phyloP scores from a whole-genome alignment of 1,139 yeast genomes.

The Arxiozyma telluris region DNA sequence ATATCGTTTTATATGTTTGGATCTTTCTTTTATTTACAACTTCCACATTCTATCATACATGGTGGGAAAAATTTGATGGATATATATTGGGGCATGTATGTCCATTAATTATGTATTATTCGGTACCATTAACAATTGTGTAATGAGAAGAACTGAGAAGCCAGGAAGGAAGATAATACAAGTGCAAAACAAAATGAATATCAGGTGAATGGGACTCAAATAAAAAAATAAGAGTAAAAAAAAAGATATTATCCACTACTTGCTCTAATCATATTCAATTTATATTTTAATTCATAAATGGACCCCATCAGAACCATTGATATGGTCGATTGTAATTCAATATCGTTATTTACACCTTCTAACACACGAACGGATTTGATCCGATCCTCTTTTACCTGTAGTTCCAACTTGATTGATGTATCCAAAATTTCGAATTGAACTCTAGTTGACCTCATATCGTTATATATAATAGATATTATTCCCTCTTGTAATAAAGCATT shows the following conservation, averaged over 20 bases:
- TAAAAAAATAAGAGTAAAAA: too few relatives aligned
- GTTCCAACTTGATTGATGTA: slow-evolving; percentile 9
- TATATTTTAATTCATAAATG: slow-evolving; percentile 11
- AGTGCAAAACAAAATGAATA: too few relatives aligned
- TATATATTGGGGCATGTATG: slow-evolving; percentile 38
- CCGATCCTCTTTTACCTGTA: slow-evolving; percentile 12
- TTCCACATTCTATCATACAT: slow-evolving; percentile 54
- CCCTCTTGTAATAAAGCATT: slow-evolving; percentile 11
- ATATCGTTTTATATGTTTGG: slow-evolving; percentile 35
- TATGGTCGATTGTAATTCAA: slow-evolving; percentile 6
- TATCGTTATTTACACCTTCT: slow-evolving; percentile 6
- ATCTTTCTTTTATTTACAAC: slow-evolving; percentile 42
- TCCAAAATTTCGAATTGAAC: slow-evolving; percentile 12
- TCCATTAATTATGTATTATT: slow-evolving; percentile 33
- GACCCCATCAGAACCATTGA: slow-evolving; percentile 15
- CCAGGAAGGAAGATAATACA: too few relatives aligned
- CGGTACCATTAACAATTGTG: slow-evolving; percentile 15
- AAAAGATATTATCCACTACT: slow-evolving; percentile 5
- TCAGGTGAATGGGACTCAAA: not conserved
- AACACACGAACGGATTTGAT: slow-evolving; percentile 13
- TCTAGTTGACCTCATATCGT: slow-evolving; percentile 18
- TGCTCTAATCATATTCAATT: slow-evolving; percentile 4
- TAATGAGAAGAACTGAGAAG: too few relatives aligned
- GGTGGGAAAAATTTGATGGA: slow-evolving; percentile 48
- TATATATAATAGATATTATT: slow-evolving; percentile 12